These are phyloP conservation scores for Dendrothele bispora DNA, from an alignment of 768 basidiomycete species.

Conservation along the genomic window DNA sequence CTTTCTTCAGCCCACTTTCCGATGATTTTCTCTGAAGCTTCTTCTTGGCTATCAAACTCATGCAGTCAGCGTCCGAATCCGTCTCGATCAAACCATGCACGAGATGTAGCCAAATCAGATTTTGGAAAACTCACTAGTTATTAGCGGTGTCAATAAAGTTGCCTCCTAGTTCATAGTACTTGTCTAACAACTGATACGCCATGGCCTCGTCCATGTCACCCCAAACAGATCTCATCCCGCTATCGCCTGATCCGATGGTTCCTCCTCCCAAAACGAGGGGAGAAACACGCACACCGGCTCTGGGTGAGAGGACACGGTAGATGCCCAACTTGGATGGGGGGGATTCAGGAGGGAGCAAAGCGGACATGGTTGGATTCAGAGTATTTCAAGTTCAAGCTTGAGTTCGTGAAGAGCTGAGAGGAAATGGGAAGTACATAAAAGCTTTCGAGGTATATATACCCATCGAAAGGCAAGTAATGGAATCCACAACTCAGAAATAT, in stretches of 20 bases:
- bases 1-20: conserved; percentile 42
- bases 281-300: too few relatives aligned
- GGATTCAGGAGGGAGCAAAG: conserved; percentile 6
- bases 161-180: conserved; percentile 40
- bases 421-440: too few relatives aligned
- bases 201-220: conserved; percentile 38
- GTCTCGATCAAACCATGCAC: background rate
- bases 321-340: conserved; percentile 26
- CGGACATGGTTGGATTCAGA: conserved; percentile 27
- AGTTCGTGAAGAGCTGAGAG: conserved; percentile 40
- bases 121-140: conserved; percentile 33
- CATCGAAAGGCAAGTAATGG: too few relatives aligned
- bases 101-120: too few relatives aligned
- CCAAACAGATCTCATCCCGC: too few relatives aligned
- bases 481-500: too few relatives aligned
- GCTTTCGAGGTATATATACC: too few relatives aligned
- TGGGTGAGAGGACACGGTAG: conserved; percentile 30
- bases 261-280: too few relatives aligned
- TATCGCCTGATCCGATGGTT: too few relatives aligned
- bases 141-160: too few relatives aligned
- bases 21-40: conserved; percentile 36
- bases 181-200: conserved; percentile 44
- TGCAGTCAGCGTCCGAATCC: too few relatives aligned
- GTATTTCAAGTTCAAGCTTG: conserved; percentile 46
- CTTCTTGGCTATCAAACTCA: conserved; percentile 36